Evolutionary conservation across 2,329 filamentous ascomycete species (phyloP), one percentile per base, ranked within the genome.

Genomic region (Metarhizium guizhouense): DNA sequence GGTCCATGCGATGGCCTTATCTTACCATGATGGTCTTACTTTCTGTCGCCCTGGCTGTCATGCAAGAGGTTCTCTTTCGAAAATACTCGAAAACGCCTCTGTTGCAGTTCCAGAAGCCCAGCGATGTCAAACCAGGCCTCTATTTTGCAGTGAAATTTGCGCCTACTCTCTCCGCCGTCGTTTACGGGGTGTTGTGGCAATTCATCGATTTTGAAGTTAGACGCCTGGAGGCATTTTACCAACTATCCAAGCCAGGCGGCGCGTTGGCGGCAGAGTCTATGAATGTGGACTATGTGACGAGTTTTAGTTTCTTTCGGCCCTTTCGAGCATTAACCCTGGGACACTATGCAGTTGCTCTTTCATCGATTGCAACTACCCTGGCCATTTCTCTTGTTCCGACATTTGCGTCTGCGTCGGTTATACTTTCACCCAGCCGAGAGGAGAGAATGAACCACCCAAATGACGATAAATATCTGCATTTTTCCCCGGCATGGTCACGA

Each of bases 201-300:
- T 75, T 84, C 13, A 81, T 79, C 42, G 83, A 86, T 66, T 83
- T 84, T 57, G 83, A 86, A 61, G 82, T 87, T 2, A 82, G 80
- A 63, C 77, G 84, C n/a, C 69, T 86, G 32, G 84, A 87, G 65
- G 80, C 84, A 0, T 87, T 81, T 62, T 84, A 85, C 60, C 84
- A 87, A 65, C 72, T 87, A 52, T 85, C 83, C 3, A 81, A 76
- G 59, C 72, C 76, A 3, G 76, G 75, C 3, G 84, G 84, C 14
- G 82, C 84, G 1, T 69, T 84, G 20, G 84, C 84, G 0, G 79
- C 79, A 43, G 80, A 83, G 64, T 87, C 84, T 0, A 79, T 90
- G 63, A 90, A 89, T 59, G 85, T 88, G 58, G 85, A 89, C 67
- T 90, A 90, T 57, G 77, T 88, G 48, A 88, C 86, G 5, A 79